Evolutionary conservation across 768 basidiomycete genomes (phyloP).

Genomic region (Amanita brunnescens): DNA sequence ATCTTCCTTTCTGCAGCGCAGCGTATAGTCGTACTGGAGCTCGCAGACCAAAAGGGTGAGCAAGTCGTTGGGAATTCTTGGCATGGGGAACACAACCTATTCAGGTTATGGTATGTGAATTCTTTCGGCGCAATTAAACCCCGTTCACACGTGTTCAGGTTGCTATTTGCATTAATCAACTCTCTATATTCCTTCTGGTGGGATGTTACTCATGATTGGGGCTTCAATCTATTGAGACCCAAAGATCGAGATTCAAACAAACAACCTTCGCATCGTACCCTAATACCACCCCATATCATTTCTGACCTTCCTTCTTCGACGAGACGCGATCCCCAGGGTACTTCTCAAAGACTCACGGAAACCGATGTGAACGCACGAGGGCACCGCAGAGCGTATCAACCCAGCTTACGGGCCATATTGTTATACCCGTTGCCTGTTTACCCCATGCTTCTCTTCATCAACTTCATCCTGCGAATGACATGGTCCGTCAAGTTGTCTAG

Average conservation of each 20-base stretch:
- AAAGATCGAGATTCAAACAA: slow-evolving; percentile 19
- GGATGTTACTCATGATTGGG: slow-evolving; percentile 99
- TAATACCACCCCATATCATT: slow-evolving; percentile 39
- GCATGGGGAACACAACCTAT: slow-evolving; percentile 72
- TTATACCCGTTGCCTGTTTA: slow-evolving; percentile 80
- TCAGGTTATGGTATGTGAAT: slow-evolving; percentile 68
- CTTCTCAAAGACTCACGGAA: neutral
- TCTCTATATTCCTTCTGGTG: slow-evolving; percentile 98
- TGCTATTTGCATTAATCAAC: slow-evolving; percentile 78
- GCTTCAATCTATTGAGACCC: slow-evolving; percentile 61
- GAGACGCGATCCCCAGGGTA: slow-evolving; percentile 8
- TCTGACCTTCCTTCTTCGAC: slow-evolving; percentile 24
- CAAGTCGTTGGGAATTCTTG: slow-evolving; percentile 39
- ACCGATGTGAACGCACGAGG: neutral
- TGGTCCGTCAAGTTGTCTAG: slow-evolving; percentile 90
- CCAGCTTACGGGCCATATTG: slow-evolving; percentile 66
- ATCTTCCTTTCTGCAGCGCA: slow-evolving; percentile 93
- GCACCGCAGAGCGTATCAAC: slow-evolving; percentile 2
- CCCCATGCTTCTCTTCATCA: slow-evolving; percentile 72
- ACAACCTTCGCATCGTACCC: slow-evolving; percentile 31
- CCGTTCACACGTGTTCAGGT: slow-evolving; percentile 37
- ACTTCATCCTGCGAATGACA: slow-evolving; percentile 83
- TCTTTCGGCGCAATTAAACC: neutral
- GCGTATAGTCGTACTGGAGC: slow-evolving; percentile 55
- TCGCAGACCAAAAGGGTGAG: slow-evolving; percentile 40